These are phyloP conservation scores for Macrolepiota albuminosa DNA, from an alignment of 768 basidiomycete species.

Conservation along the genomic window DNA sequence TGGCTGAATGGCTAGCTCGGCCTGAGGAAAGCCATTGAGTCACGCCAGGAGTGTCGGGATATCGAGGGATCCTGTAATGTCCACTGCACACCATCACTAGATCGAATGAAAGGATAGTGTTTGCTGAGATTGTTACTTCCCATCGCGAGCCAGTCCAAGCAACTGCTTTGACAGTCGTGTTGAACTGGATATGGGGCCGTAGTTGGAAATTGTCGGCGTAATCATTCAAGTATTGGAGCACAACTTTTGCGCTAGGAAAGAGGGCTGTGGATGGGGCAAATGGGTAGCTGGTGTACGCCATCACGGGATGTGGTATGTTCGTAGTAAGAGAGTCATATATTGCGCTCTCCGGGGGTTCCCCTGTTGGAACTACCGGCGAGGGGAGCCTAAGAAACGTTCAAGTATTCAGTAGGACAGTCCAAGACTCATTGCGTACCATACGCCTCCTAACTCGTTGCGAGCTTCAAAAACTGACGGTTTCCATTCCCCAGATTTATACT, in stretches of 20 bases:
- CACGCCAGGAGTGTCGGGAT: slow-evolving; percentile 58
- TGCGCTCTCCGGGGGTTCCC: slow-evolving; percentile 57
- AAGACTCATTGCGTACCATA: slow-evolving; percentile 48
- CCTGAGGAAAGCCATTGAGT: slow-evolving; percentile 47
- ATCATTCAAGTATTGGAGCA: slow-evolving; percentile 63
- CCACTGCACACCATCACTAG: slow-evolving; percentile 74
- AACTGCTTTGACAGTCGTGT: slow-evolving; percentile 47
- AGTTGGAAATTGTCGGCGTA: slow-evolving; percentile 66
- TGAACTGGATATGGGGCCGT: slow-evolving; percentile 54
- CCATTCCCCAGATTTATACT: slow-evolving; percentile 62
- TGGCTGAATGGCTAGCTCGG: slow-evolving; percentile 60
- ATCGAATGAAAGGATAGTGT: slow-evolving; percentile 43
- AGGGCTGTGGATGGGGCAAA: slow-evolving; percentile 73
- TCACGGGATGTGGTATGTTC: slow-evolving; percentile 74
- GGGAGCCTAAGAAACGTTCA: slow-evolving; percentile 44
- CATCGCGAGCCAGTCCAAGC: slow-evolving; percentile 40
- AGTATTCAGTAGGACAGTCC: not conserved
- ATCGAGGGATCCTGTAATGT: slow-evolving; percentile 62
- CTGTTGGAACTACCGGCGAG: slow-evolving; percentile 33
- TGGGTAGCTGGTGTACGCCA: slow-evolving; percentile 59
- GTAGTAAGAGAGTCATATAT: slow-evolving; percentile 80
- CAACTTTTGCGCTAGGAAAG: slow-evolving; percentile 57
- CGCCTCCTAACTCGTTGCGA: slow-evolving; percentile 61
- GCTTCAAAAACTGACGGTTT: slow-evolving; percentile 58
- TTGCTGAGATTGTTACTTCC: slow-evolving; percentile 38